Conservation (phyloP, 2,329 filamentous ascomycete genomes). For the Penicillium sp. region DNA sequence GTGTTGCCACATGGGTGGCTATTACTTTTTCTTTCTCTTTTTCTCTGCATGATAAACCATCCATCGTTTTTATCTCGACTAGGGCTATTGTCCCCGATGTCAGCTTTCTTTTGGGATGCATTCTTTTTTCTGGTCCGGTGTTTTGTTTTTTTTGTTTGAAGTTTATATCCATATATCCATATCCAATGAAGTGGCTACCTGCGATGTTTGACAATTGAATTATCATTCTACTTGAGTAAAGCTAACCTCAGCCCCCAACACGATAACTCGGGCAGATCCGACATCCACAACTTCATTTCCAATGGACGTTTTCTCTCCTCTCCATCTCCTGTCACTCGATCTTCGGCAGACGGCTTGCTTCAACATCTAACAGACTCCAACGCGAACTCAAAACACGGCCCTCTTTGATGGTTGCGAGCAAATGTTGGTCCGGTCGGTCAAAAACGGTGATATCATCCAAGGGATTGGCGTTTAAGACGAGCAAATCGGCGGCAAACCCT, state of each 20-base stretch:
- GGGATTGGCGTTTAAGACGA: slow-evolving; percentile 58
- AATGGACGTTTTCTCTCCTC: background rate
- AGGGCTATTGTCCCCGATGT: background rate
- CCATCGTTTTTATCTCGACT: background rate
- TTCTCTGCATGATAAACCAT: slow-evolving; percentile 7
- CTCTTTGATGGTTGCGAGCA: background rate
- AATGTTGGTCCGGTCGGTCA: background rate
- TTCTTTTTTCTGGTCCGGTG: background rate
- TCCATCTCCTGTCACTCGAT: background rate
- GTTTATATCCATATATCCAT: slow-evolving; percentile 1
- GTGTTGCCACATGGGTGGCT: no score
- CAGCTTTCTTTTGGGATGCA: background rate
- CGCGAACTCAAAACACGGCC: background rate
- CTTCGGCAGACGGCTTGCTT: background rate
- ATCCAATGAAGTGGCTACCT: background rate
- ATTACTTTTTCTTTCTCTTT: background rate
- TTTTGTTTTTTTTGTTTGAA: background rate
- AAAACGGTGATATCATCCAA: slow-evolving; percentile 47
- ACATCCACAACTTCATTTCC: no score
- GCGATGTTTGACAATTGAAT: background rate
- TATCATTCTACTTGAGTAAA: slow-evolving; percentile 4
- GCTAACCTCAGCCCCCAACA: no score
- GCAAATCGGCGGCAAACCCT: slow-evolving; percentile 57
- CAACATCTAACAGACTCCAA: background rate
- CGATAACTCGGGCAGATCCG: no score